phyloP scores from a whole-genome alignment of 1,139 yeast species.

The Lodderomyces theae region DNA sequence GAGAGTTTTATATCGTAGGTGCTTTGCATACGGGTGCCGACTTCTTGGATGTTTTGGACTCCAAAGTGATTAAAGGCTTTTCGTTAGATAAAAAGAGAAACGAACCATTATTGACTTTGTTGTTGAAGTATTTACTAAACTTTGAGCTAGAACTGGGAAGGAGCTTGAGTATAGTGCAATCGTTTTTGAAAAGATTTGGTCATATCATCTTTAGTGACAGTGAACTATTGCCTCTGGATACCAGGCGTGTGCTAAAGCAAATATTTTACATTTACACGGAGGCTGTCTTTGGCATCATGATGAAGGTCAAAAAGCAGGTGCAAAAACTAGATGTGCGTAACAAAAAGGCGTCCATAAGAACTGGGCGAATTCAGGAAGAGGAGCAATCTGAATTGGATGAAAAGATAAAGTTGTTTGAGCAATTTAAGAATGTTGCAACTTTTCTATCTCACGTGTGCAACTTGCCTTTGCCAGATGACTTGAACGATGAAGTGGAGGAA shows the following conservation, averaged over 20 bases:
- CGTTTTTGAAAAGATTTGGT: conserved; percentile 52
- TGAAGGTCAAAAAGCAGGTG: conserved; percentile 32
- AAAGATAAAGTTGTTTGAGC: conserved; percentile 37
- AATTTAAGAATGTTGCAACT: conserved; percentile 44
- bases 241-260: conserved; percentile 18
- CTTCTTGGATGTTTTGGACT: conserved; percentile 24
- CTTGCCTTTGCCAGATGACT: conserved; percentile 28
- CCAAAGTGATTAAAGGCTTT: conserved; percentile 20
- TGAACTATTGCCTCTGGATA: conserved; percentile 16
- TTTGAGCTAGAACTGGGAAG: conserved; percentile 49
- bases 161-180: conserved; percentile 45
- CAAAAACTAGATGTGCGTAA: conserved; percentile 38
- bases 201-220: conserved; percentile 16
- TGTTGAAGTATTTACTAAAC: conserved; percentile 54
- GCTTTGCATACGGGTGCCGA: conserved; percentile 46
- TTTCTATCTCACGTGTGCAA: conserved; percentile 43
- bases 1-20: conserved; percentile 66
- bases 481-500: conserved; percentile 16
- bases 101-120: conserved; percentile 44
- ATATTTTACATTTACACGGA: conserved; percentile 49
- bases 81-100: conserved; percentile 19
- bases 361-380: conserved; percentile 63
- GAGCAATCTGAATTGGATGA: conserved; percentile 42
- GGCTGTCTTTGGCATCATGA: conserved; percentile 39
- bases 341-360: conserved; percentile 57